Conservation (phyloP, 139 green algal species). For the Haematococcus lacustris region DNA sequence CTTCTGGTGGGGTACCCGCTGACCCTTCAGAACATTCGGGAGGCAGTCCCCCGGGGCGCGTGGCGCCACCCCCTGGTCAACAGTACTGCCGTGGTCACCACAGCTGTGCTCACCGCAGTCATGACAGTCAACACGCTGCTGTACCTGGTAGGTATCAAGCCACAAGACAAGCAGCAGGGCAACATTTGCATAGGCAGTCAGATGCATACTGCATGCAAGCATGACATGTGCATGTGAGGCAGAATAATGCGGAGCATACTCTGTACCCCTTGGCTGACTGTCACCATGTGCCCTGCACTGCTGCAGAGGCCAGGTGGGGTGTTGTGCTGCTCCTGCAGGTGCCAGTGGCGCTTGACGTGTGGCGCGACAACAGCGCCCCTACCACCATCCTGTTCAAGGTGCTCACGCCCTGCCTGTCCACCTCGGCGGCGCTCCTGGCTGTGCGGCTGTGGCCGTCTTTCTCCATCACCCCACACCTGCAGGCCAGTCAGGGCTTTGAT, state of each 20-base stretch:
- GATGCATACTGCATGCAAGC: not conserved
- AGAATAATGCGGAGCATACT: not conserved
- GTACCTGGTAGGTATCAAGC: constrained; percentile 1
- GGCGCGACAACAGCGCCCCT: not conserved
- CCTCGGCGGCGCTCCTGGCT: not conserved
- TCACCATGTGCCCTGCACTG: not conserved
- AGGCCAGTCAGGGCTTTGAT: not conserved
- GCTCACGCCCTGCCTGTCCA: not conserved
- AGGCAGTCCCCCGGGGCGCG: not conserved
- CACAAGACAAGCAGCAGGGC: too few species aligned
- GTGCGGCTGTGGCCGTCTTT: not conserved
- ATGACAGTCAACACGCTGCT: constrained; percentile 3
- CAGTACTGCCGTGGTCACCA: not conserved
- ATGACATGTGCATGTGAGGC: not conserved
- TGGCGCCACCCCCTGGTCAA: constrained; percentile 7
- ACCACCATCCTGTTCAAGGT: not conserved
- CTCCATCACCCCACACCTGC: not conserved
- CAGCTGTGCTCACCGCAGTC: not conserved
- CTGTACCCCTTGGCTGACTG: not conserved
- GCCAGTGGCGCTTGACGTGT: not conserved
- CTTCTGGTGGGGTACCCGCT: constrained; percentile 1
- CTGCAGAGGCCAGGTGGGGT: not conserved
- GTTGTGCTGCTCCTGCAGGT: not conserved
- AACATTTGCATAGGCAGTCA: not conserved
- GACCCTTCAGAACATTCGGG: constrained; percentile 4